Conservation (phyloP, 441 rosid species). For the Pelargonium exstipulatum region DNA sequence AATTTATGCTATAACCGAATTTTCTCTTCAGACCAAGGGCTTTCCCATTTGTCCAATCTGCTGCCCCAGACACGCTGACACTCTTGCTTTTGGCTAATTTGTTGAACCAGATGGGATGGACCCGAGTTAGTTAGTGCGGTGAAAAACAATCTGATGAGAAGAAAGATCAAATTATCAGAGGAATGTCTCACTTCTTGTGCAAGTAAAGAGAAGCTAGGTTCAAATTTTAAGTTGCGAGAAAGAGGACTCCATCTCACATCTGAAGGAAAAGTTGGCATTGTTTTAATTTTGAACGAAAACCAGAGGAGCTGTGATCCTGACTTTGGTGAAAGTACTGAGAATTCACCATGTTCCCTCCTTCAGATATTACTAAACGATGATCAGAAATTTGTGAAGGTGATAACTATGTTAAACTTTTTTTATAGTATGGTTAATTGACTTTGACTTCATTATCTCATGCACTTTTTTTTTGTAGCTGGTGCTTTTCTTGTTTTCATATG, state of each 20-base stretch:
- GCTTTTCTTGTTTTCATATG: too few species aligned
- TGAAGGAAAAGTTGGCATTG: slow-evolving; percentile 55
- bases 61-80: slow-evolving; percentile 8
- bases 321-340: slow-evolving; percentile 12
- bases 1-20: not conserved
- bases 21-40: not conserved
- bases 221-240: slow-evolving; percentile 35
- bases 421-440: not conserved
- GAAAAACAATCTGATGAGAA: slow-evolving; percentile 31
- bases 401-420: slow-evolving; percentile 9
- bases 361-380: slow-evolving; percentile 39
- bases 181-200: slow-evolving; percentile 32
- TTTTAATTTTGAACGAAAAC: slow-evolving; percentile 37
- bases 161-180: slow-evolving; percentile 39
- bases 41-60: not conserved
- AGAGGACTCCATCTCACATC: slow-evolving; percentile 48
- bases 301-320: too few species aligned
- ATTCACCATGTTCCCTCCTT: slow-evolving; percentile 29
- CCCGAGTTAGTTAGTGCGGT: slow-evolving; percentile 36
- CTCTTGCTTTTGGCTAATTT: slow-evolving; percentile 17
- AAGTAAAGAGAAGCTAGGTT: slow-evolving; percentile 33
- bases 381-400: slow-evolving; percentile 54
- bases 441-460: slow-evolving; percentile 1
- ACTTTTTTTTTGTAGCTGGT: too few species aligned
- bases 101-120: slow-evolving; percentile 48